Evolutionary conservation across 2,329 filamentous ascomycete species (phyloP).

Genomic region (Colletotrichum tropicale): DNA sequence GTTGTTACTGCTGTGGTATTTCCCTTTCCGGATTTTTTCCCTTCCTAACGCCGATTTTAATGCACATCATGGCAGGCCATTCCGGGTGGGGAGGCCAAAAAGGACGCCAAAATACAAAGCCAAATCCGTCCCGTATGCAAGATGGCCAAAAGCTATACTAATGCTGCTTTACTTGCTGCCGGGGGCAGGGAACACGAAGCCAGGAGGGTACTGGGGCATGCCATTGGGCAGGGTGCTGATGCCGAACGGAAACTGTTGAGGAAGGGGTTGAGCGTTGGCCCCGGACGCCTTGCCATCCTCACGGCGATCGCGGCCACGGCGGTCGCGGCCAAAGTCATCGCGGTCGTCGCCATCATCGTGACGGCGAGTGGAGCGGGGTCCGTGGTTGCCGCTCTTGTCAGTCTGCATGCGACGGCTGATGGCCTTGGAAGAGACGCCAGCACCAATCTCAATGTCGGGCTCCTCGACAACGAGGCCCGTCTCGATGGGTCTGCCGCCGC

Average conservation of each 20-base stretch:
- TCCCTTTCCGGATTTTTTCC: neutral
- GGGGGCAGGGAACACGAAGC: constrained; percentile 43
- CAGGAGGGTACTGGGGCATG: constrained; percentile 46
- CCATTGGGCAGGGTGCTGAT: constrained; percentile 44
- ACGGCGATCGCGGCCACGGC: constrained; percentile 29
- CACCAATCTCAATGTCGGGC: constrained; percentile 97
- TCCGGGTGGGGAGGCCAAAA: neutral
- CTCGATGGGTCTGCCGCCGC: constrained; percentile 81
- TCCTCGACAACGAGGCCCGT: constrained; percentile 91
- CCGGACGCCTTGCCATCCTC: constrained; percentile 28
- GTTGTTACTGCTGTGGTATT: constrained; percentile 1
- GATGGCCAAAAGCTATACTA: neutral
- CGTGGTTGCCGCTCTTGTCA: constrained; percentile 68
- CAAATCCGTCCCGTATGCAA: neutral
- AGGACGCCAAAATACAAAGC: constrained; percentile 5
- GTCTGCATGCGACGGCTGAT: constrained; percentile 74
- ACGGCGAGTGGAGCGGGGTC: constrained; percentile 64
- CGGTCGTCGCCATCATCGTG: constrained; percentile 33
- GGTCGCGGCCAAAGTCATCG: constrained; percentile 30
- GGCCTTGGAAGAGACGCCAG: constrained; percentile 94
- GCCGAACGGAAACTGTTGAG: constrained; percentile 41
- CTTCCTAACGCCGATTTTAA: constrained; percentile 7
- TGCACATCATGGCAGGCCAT: constrained; percentile 8
- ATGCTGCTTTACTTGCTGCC: constrained; percentile 4
- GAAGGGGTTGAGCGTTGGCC: constrained; percentile 23